Evolutionary conservation across 2,329 filamentous ascomycete genomes (phyloP).

Genomic region (Colletotrichum gloeosporioides): DNA sequence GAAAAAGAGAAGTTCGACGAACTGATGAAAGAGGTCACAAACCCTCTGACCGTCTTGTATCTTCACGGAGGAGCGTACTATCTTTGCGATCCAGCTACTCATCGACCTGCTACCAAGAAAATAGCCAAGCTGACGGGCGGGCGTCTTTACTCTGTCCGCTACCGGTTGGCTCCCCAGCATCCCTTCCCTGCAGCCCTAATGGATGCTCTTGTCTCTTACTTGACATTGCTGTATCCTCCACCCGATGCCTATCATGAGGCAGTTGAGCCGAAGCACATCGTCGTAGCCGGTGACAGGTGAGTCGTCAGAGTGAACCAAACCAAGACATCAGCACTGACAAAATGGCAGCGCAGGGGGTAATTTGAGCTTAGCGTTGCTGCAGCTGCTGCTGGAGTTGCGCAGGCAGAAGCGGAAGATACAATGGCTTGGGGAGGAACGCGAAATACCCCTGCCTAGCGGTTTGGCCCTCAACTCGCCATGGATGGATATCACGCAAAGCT

Average conservation of each 20-base stretch:
- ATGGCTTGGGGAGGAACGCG: slow-evolving; percentile 65
- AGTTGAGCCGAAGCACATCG: slow-evolving; percentile 68
- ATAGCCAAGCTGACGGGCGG: slow-evolving; percentile 72
- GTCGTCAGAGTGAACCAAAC: slow-evolving; percentile 6
- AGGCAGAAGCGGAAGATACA: slow-evolving; percentile 50
- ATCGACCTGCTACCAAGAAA: slow-evolving; percentile 62
- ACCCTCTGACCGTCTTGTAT: slow-evolving; percentile 70
- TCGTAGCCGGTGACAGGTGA: slow-evolving; percentile 73
- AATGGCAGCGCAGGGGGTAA: slow-evolving; percentile 72
- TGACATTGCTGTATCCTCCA: slow-evolving; percentile 75
- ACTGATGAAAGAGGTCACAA: slow-evolving; percentile 72
- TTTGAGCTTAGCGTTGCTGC: slow-evolving; percentile 69
- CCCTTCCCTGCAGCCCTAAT: slow-evolving; percentile 78
- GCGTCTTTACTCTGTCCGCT: slow-evolving; percentile 74
- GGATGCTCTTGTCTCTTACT: slow-evolving; percentile 75
- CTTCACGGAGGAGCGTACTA: slow-evolving; percentile 80
- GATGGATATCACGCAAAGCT: slow-evolving; percentile 72
- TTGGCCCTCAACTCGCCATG: slow-evolving; percentile 70
- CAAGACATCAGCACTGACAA: not conserved
- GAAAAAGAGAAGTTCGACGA: slow-evolving; percentile 69
- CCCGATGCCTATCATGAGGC: slow-evolving; percentile 69
- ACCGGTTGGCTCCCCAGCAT: slow-evolving; percentile 76
- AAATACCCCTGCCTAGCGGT: slow-evolving; percentile 71
- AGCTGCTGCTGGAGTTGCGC: slow-evolving; percentile 69
- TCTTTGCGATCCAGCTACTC: slow-evolving; percentile 72